A percentile compares a stretch with the other conserved stretches of the same genome.
Evolutionary conservation across 257 asterid genomes (phyloP).

Genomic region (Orobanche coerulescens): DNA sequence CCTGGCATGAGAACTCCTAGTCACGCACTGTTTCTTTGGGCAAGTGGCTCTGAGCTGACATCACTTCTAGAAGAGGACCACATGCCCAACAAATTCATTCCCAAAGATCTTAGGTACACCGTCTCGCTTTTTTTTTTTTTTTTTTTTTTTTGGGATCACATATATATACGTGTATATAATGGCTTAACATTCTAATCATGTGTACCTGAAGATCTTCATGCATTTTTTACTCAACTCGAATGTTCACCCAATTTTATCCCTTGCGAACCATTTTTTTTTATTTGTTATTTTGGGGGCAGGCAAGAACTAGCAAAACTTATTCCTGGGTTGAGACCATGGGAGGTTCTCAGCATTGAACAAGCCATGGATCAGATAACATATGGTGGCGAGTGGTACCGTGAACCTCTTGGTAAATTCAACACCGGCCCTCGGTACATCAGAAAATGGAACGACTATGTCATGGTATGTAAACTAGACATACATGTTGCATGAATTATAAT

Average conservation of each 20-base stretch:
- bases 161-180: no score
- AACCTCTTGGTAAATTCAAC: conserved; percentile 71
- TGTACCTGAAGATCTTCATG: neutral
- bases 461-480: conserved; percentile 31
- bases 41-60: conserved; percentile 92
- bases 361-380: conserved; percentile 90
- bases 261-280: neutral
- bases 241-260: no score
- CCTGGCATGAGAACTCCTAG: conserved; percentile 91
- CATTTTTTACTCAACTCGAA: neutral
- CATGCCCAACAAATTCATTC: conserved; percentile 93
- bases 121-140: neutral
- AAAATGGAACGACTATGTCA: conserved; percentile 49
- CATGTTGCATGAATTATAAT: neutral
- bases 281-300: conserved; percentile 35
- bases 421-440: conserved; percentile 90
- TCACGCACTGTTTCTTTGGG: conserved; percentile 95
- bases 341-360: conserved; percentile 89
- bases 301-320: conserved; percentile 47
- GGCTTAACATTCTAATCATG: neutral
- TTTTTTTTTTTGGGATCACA: neutral
- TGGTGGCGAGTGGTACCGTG: conserved; percentile 84
- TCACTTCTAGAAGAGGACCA: conserved; percentile 82
- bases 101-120: conserved; percentile 79
- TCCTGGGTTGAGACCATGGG: conserved; percentile 98